Percentiles rank a stretch among this genome's conserved stretches.
Conservation (phyloP, 306 rosid genomes). For the Glycine latifolia region DNA sequence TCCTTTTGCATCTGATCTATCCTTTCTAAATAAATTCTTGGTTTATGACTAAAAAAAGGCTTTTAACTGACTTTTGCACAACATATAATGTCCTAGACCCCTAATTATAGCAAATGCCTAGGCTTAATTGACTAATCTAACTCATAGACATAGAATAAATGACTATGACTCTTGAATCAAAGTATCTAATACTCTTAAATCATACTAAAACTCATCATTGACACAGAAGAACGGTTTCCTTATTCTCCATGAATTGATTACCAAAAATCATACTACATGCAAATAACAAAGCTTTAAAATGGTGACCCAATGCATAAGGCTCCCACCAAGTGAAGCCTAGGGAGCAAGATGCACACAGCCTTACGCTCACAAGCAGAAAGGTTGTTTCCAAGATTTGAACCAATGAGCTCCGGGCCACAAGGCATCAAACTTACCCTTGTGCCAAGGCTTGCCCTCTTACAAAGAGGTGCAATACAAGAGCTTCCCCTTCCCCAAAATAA, state of each 20-base stretch:
- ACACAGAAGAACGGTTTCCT: conserved; percentile 7
- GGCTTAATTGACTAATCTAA: not conserved
- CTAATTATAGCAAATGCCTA: not conserved
- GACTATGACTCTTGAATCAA: not conserved
- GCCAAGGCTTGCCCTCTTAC: not conserved
- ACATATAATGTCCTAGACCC: not conserved
- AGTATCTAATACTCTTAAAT: not conserved
- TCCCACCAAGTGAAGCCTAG: not conserved
- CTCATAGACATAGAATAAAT: not conserved
- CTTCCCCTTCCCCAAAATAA: not conserved
- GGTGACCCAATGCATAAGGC: not conserved
- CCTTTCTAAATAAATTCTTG: not conserved
- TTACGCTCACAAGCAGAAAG: not conserved
- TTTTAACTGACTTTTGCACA: not conserved
- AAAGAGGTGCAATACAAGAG: not conserved
- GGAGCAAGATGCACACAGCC: not conserved
- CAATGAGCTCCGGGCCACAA: not conserved
- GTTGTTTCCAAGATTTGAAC: not conserved
- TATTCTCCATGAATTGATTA: not conserved
- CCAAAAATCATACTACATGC: not conserved
- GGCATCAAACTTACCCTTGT: not conserved
- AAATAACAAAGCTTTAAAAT: not conserved
- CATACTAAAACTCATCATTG: not conserved
- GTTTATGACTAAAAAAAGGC: not conserved
- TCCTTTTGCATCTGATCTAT: not conserved